Base-by-base conservation (phyloP, 108 stramenopile species). In the Skeletonema tropicum region DNA sequence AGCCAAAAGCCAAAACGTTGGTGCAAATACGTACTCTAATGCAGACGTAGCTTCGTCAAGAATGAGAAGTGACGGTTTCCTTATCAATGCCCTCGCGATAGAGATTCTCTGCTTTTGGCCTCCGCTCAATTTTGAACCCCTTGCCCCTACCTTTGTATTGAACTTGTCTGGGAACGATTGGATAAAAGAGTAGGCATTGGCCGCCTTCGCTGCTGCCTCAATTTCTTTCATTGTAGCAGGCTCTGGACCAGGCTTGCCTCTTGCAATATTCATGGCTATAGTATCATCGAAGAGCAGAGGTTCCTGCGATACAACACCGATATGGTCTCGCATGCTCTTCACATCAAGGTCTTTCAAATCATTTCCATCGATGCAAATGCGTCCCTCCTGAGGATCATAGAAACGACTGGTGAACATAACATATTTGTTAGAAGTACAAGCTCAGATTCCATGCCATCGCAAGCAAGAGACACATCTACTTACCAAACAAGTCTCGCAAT, bases 81-180 rank as follows among this genome's bases (percentile, higher is more conserved):
- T 46, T 15, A 83, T 64, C 13, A 91, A 46, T 9, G 90, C 90
- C 32, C 90, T 76, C 1, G 91, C 89, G 42, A 92, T 92, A 6
- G 89, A 89, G 68, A 96, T 74, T 9, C 95, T 87, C 67, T 96
- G 95, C 59, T 89, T 89, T 76, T 96, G 95, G 0, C 97, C 95
- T 86, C 74, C 96, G 66, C 62, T 79, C 0, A 93, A 64, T 65
- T 80, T 74, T 19, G 74, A 83, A 0, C 89, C 89, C 3, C 80
- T 49, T 26, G 85, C 88, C 5, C 90, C 92, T 33, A 92, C 82
- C 39, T 52, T 48, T 3, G 88, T 89, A 7, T 85, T 35, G 52
- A 75, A 85, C 41, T 80, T 83, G 11, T 90, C 75, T 15, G 88
- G 78, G 25, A 91, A 84, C 0, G 55, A 11, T 49, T 73, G 84